Evolutionary conservation across 768 basidiomycete species (phyloP).

Genomic region (Trichaptum fuscoviolaceum): DNA sequence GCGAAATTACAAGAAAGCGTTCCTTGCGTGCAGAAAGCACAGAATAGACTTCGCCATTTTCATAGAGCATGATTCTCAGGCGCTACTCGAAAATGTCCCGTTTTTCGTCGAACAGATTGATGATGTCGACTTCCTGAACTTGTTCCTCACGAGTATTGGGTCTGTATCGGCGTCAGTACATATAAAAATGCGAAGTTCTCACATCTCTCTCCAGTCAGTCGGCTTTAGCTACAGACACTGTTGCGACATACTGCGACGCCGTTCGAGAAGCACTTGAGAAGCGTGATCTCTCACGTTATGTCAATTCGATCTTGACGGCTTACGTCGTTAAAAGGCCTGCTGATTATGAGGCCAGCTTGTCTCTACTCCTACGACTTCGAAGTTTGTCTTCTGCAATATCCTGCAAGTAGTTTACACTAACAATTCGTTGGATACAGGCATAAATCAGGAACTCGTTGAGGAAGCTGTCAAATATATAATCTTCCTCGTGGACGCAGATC

Average conservation of each 20-base stretch:
- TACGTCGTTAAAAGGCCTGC: conserved; percentile 90
- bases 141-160: conserved; percentile 87
- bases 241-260: conserved; percentile 70
- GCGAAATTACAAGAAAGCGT: conserved; percentile 77
- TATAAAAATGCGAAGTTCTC: neutral
- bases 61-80: conserved; percentile 71
- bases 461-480: conserved; percentile 98
- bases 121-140: conserved; percentile 88
- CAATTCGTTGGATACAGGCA: conserved; percentile 29
- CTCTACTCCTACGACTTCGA: conserved; percentile 69
- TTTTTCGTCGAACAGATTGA: conserved; percentile 79
- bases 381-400: conserved; percentile 28
- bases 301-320: conserved; percentile 89
- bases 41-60: conserved; percentile 86
- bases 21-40: conserved; percentile 87
- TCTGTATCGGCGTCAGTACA: conserved; percentile 6
- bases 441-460: conserved; percentile 74
- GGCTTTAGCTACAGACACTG: conserved; percentile 47
- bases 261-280: conserved; percentile 68
- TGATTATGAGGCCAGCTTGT: conserved; percentile 82
- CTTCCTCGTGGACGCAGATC: conserved; percentile 91
- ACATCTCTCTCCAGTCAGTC: conserved; percentile 48
- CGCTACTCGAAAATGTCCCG: conserved; percentile 57
- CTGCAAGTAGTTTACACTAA: conserved; percentile 3
- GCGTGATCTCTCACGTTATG: conserved; percentile 69